phyloP scores from a whole-genome alignment of 345 rosid genomes.

The Chamaenerion angustifolium region DNA sequence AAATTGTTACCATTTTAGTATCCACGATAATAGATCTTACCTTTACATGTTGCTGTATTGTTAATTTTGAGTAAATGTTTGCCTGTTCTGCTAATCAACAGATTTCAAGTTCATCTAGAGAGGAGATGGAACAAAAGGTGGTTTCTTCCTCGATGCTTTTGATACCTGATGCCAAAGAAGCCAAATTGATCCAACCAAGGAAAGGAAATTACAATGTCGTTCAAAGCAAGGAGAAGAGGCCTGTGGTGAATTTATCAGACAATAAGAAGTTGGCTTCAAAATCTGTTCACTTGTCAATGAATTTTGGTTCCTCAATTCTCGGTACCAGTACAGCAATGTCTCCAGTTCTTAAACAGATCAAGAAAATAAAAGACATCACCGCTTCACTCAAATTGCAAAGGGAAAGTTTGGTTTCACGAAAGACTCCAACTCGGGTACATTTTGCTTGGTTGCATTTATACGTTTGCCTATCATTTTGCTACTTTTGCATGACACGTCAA shows the following conservation, averaged over 20 bases:
- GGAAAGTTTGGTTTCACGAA: slow-evolving; percentile 18
- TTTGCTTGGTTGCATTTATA: slow-evolving; percentile 7
- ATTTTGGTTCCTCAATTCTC: slow-evolving; percentile 20
- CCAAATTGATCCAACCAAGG: slow-evolving; percentile 17
- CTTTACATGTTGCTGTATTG: no score
- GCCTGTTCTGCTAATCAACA: slow-evolving; percentile 13
- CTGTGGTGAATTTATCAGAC: slow-evolving; percentile 2
- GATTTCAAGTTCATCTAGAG: slow-evolving; percentile 16
- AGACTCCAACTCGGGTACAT: slow-evolving; percentile 39
- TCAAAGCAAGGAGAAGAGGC: slow-evolving; percentile 12
- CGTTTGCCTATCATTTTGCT: neutral
- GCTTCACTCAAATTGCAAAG: slow-evolving; percentile 20
- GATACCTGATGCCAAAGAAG: slow-evolving; percentile 16
- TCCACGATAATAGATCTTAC: no score
- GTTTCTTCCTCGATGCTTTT: slow-evolving; percentile 21
- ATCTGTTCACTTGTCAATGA: slow-evolving; percentile 34
- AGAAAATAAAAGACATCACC: slow-evolving; percentile 1
- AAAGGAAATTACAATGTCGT: slow-evolving; percentile 11
- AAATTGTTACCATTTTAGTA: no score
- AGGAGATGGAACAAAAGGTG: slow-evolving; percentile 29
- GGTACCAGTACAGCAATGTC: slow-evolving; percentile 13
- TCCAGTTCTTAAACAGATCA: slow-evolving; percentile 4
- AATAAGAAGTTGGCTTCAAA: slow-evolving; percentile 25
- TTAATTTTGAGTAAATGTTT: no score
- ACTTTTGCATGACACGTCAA: neutral